Evolutionary conservation across 352 stramenopile species (phyloP).

Genomic region (Phytophthora pseudosyringae): DNA sequence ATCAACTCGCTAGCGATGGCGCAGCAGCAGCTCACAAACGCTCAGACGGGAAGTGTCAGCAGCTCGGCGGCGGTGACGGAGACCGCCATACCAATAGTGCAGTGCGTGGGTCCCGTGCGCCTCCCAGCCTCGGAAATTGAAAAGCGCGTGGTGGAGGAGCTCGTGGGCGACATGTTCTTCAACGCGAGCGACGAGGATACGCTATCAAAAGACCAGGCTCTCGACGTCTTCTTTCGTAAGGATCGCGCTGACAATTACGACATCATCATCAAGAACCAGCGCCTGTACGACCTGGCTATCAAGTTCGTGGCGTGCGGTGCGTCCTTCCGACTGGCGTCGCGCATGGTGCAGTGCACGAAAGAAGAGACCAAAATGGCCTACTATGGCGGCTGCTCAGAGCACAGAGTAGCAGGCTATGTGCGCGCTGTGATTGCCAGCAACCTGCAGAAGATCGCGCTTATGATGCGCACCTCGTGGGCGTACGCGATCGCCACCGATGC

Average conservation of each 20-base stretch:
- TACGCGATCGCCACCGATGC: constrained; percentile 60
- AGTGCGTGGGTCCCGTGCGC: constrained; percentile 45
- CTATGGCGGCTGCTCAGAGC: constrained; percentile 59
- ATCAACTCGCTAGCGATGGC: constrained; percentile 36
- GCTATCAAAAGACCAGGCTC: constrained; percentile 44
- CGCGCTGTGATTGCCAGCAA: constrained; percentile 65
- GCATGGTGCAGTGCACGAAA: constrained; percentile 62
- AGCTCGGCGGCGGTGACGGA: not conserved
- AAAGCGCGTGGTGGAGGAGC: constrained; percentile 55
- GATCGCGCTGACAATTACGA: constrained; percentile 49
- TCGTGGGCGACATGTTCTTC: constrained; percentile 62
- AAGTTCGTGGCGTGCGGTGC: constrained; percentile 67
- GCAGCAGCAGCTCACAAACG: constrained; percentile 35
- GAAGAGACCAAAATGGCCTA: constrained; percentile 64
- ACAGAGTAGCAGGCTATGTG: constrained; percentile 55
- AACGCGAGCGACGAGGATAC: constrained; percentile 50
- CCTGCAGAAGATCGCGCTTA: constrained; percentile 63
- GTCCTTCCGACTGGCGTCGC: constrained; percentile 60
- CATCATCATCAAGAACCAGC: constrained; percentile 69
- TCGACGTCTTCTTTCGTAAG: constrained; percentile 62
- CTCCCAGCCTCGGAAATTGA: constrained; percentile 67
- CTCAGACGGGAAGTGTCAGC: constrained; percentile 2
- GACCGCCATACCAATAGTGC: constrained; percentile 3
- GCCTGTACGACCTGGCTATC: constrained; percentile 65
- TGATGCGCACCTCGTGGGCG: constrained; percentile 69